Evolutionary conservation across 345 rosid species (phyloP), one percentile per base, ranked within the genome.

Genomic region (Melastoma malabathricum): DNA sequence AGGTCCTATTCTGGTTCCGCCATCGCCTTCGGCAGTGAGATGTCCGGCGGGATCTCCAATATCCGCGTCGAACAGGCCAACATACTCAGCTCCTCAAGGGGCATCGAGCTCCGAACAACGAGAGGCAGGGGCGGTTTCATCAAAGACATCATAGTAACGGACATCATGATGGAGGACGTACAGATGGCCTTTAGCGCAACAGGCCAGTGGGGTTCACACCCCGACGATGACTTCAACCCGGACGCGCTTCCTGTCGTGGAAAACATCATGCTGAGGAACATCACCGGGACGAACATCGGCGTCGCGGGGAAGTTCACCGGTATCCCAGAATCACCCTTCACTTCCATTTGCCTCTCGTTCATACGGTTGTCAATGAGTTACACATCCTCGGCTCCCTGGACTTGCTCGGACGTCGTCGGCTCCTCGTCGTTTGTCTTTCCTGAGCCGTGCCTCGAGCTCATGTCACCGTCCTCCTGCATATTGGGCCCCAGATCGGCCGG

Each of bases 1-100:
- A 78, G 73, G 58, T 90, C 98, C 50, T 75, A 72, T 38, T 67
- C 92, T 0, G 98, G 96, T 15, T 75, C 96, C 3, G 68, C 75
- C 29, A 71, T 90, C 50, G 81, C 98, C 56, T 83, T 84, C n/a
- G 98, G 98, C 3, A 90, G 98, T 38, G 96, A 90, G 62, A 90
- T 90, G 98, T 90, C 98, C 6, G 94, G 98, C 22, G 98, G 98
- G 47, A 78, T 90, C 58, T 82, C 86, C 0, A 65, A 76, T 48
- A 65, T 86, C 13, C 76, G 54, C 13, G 81, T 78, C 18, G 80
- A 84, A 65, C 66, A 15, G 47, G 67, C 72, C 45, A 71, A n/a
- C 56, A 54, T 86, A 2, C 62, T 57, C 49, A 57, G 73, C 68
- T 90, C 95, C 13, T 64, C 48, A 9, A 67, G 64, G 7, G 96